A percentile compares a stretch with the other conserved stretches of the same genome.
Conservation (phyloP, 169 alveolate genomes). For the Plasmodium reichenowi region DNA sequence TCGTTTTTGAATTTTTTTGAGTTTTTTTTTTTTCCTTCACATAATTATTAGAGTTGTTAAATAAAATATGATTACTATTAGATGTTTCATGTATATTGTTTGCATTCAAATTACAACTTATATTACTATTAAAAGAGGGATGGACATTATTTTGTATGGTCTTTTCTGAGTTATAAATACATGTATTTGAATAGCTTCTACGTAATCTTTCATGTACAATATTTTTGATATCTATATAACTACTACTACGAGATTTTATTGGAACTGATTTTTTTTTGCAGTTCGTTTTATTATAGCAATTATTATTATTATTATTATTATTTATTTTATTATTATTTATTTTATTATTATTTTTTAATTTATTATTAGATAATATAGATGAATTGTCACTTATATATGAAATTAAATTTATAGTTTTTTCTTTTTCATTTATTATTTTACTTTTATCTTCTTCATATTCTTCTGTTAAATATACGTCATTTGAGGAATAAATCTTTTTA, state of each 20-base stretch:
- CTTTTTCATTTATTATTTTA: not conserved
- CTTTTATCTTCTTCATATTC: conserved; percentile 3
- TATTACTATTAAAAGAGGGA: not conserved
- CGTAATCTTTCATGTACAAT: not conserved
- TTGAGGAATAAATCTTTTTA: not conserved
- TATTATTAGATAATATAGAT: conserved; percentile 3
- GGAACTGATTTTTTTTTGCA: not conserved
- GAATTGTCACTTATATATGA: conserved; percentile 1
- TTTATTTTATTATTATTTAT: not conserved
- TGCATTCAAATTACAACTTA: not conserved
- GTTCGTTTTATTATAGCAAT: not conserved
- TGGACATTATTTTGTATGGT: not conserved
- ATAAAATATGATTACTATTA: not conserved
- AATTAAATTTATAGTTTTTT: not conserved
- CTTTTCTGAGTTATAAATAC: not conserved
- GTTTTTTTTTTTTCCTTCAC: not conserved
- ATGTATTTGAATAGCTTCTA: not conserved
- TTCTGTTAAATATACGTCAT: not conserved
- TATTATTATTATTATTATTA: not conserved
- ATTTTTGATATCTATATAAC: not conserved
- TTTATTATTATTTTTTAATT: conserved; percentile 5
- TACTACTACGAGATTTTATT: not conserved
- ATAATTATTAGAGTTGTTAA: not conserved
- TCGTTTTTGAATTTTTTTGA: not conserved
- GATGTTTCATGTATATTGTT: not conserved